These are phyloP conservation scores for Thermomyces lanuginosus DNA, from an alignment of 2,329 filamentous ascomycete genomes.

Conservation along the genomic window DNA sequence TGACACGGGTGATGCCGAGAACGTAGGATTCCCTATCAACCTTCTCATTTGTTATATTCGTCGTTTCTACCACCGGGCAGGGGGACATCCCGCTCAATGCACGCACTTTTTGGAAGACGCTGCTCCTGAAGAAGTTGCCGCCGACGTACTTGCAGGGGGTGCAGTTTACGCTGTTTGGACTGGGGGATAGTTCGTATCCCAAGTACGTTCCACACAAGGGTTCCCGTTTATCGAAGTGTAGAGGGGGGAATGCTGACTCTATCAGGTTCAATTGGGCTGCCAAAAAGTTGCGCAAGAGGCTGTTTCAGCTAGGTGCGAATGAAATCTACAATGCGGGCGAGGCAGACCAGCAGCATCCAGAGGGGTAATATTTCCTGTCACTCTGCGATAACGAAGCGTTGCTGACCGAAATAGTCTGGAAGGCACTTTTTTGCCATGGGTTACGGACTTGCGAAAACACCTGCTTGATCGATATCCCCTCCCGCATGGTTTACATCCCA, in stretches of 20 bases:
- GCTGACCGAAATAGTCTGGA: constrained; percentile 45
- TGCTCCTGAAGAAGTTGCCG: constrained; percentile 63
- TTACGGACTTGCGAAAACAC: constrained; percentile 46
- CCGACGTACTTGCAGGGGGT: constrained; percentile 51
- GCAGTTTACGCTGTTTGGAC: constrained; percentile 69
- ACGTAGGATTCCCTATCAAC: constrained; percentile 18
- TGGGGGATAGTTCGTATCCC: constrained; percentile 87
- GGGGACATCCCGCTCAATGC: constrained; percentile 82
- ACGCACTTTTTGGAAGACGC: constrained; percentile 63
- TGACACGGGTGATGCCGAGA: constrained; percentile 3
- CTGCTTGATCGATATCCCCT: constrained; percentile 55
- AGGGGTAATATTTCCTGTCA: constrained; percentile 45
- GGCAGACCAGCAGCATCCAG: constrained; percentile 82
- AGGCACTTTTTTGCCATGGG: constrained; percentile 67
- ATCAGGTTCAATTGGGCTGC: constrained; percentile 80
- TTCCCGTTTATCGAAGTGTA: not conserved
- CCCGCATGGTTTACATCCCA: constrained; percentile 47
- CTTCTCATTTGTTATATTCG: constrained; percentile 43
- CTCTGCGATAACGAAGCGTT: not conserved
- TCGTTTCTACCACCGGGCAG: constrained; percentile 84
- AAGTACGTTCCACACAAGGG: constrained; percentile 41
- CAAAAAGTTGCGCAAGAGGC: constrained; percentile 68
- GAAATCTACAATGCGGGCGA: constrained; percentile 66
- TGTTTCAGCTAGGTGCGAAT: constrained; percentile 66
- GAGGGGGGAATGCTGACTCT: too few species aligned